Conservation (phyloP, 345 rosid genomes). For the Rubroshorea leprosula region DNA sequence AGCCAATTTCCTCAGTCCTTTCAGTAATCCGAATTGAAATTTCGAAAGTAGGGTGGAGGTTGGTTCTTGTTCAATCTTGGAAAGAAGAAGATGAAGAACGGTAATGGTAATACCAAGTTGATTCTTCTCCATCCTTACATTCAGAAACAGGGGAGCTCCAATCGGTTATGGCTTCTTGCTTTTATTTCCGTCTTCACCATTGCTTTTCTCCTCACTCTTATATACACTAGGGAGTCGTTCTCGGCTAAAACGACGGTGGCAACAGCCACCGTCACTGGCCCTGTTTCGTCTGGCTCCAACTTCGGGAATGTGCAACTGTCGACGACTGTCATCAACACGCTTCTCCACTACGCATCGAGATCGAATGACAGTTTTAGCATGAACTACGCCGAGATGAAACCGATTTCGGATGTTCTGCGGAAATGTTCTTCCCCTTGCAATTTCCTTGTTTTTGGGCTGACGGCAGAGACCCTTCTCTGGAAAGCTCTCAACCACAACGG, state of each 20-base stretch:
- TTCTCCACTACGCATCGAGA: constrained; percentile 64
- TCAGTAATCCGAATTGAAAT: constrained; percentile 17
- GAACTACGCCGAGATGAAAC: constrained; percentile 64
- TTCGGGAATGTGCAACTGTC: constrained; percentile 40
- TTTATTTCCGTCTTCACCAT: constrained; percentile 74
- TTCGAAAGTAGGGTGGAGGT: too few relatives aligned
- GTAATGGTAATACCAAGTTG: constrained; percentile 71
- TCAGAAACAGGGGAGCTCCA: constrained; percentile 82
- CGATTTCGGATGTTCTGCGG: constrained; percentile 72
- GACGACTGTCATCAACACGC: constrained; percentile 57
- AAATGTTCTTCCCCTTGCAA: constrained; percentile 86
- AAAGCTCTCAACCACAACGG: constrained; percentile 85
- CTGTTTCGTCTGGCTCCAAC: constrained; percentile 19
- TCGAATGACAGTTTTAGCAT: constrained; percentile 81
- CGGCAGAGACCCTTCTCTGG: constrained; percentile 95
- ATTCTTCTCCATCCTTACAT: constrained; percentile 90
- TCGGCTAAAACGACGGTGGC: constrained; percentile 23
- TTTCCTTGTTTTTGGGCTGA: constrained; percentile 79
- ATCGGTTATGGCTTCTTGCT: constrained; percentile 83
- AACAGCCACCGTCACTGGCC: constrained; percentile 17
- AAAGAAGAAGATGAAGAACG: constrained; percentile 51
- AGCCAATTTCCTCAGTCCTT: constrained; percentile 25
- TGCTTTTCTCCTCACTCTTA: constrained; percentile 69
- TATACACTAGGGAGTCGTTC: constrained; percentile 65
- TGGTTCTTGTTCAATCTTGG: too few relatives aligned